These are phyloP conservation scores for Phytophthora cactorum DNA, from an alignment of 352 stramenopile species.

Conservation along the genomic window DNA sequence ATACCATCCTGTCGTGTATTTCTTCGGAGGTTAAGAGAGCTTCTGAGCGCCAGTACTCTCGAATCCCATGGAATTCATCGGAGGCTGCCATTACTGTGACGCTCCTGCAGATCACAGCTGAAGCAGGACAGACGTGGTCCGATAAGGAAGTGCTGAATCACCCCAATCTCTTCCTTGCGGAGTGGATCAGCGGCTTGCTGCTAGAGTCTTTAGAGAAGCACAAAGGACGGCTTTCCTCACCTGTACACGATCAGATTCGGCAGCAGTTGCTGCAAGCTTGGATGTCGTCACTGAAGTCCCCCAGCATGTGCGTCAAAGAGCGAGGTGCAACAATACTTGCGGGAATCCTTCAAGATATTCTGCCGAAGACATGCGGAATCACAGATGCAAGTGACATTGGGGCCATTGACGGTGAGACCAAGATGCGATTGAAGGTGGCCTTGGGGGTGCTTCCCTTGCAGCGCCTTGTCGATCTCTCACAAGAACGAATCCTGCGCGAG, in stretches of 20 bases:
- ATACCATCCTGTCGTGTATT: constrained; percentile 66
- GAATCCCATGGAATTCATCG: constrained; percentile 83
- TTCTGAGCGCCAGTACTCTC: constrained; percentile 79
- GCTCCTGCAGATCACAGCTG: constrained; percentile 74
- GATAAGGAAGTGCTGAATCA: constrained; percentile 85
- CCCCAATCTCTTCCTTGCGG: constrained; percentile 86
- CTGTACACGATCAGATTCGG: constrained; percentile 58
- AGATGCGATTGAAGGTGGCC: constrained; percentile 38
- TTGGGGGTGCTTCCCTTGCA: constrained; percentile 67
- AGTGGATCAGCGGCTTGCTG: constrained; percentile 85
- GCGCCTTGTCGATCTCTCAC: constrained; percentile 72
- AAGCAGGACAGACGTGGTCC: constrained; percentile 75
- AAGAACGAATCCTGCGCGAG: constrained; percentile 81
- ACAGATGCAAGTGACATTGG: constrained; percentile 17
- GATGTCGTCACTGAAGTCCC: constrained; percentile 83
- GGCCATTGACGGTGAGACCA: constrained; percentile 37
- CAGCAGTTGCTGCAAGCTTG: constrained; percentile 82
- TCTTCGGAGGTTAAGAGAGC: constrained; percentile 67
- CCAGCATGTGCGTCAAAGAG: constrained; percentile 88
- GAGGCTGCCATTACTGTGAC: constrained; percentile 73
- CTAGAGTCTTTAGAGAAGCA: constrained; percentile 61
- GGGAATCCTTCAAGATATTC: constrained; percentile 79
- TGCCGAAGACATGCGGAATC: constrained; percentile 47
- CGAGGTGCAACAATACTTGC: constrained; percentile 79
- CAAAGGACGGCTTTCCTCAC: constrained; percentile 45